Evolutionary conservation across 2,329 filamentous ascomycete genomes (phyloP).

Genomic region (Fusarium tupiense): DNA sequence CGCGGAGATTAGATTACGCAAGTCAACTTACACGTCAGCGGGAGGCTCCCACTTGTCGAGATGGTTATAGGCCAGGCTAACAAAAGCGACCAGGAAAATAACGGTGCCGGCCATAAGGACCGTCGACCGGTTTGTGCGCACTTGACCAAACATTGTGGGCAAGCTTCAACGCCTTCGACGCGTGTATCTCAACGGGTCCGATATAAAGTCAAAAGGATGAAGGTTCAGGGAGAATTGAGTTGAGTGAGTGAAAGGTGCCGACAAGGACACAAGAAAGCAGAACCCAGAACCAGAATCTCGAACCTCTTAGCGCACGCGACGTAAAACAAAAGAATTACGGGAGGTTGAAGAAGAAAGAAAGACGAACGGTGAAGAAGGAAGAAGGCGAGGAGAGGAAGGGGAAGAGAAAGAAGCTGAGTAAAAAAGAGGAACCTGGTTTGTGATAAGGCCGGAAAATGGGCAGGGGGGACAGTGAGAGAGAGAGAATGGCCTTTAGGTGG

Average conservation of each 20-base stretch:
- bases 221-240: neutral
- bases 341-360: conserved; percentile 26
- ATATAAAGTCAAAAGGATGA: neutral
- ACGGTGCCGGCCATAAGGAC: conserved; percentile 44
- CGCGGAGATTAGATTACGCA: neutral
- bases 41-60: conserved; percentile 44
- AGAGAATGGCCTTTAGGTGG: conserved; percentile 4
- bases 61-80: conserved; percentile 48
- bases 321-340: conserved; percentile 17
- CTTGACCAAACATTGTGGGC: conserved; percentile 47
- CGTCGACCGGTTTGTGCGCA: conserved; percentile 46
- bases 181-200: neutral
- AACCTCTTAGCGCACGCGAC: conserved; percentile 30
- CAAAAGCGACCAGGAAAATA: conserved; percentile 47
- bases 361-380: conserved; percentile 23
- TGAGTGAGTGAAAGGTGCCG: conserved; percentile 31
- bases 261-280: conserved; percentile 30
- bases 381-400: conserved; percentile 10
- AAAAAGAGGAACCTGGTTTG: conserved; percentile 32
- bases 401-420: conserved; percentile 5
- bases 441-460: conserved; percentile 26
- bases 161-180: conserved; percentile 30
- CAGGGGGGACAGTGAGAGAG: neutral
- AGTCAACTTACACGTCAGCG: conserved; percentile 37
- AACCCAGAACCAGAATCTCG: conserved; percentile 19